Percentiles rank a stretch among this genome's conserved stretches.
Evolutionary conservation across 2,329 filamentous ascomycete species (phyloP).

Genomic region (Chaetomiaceae sp.): DNA sequence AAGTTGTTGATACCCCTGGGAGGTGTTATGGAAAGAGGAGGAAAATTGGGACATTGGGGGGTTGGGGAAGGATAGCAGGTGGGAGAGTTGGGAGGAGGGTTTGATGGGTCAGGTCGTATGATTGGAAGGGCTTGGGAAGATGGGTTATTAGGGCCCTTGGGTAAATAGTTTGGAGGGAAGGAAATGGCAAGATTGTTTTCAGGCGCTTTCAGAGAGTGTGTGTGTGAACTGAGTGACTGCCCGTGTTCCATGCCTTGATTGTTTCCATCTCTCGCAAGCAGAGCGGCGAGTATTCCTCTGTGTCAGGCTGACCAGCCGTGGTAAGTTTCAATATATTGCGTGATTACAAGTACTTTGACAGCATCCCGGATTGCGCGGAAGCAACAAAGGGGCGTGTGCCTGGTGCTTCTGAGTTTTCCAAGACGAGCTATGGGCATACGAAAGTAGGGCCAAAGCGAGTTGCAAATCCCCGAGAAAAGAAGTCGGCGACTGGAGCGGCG

Average conservation of each 20-base stretch:
- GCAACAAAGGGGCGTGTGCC: too few species aligned
- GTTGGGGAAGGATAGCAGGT: not conserved
- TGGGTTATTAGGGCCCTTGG: not conserved
- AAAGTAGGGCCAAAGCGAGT: too few species aligned
- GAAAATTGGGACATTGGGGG: not conserved
- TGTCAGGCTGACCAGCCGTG: too few species aligned
- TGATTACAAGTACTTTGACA: too few species aligned
- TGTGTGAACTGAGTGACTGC: not conserved
- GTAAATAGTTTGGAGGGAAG: not conserved
- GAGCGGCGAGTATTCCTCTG: too few species aligned
- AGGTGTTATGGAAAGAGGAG: conserved; percentile 12
- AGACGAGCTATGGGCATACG: too few species aligned
- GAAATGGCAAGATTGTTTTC: conserved; percentile 4
- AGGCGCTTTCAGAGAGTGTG: not conserved
- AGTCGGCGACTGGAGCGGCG: not conserved
- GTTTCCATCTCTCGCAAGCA: too few species aligned
- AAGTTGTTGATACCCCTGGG: conserved; percentile 15
- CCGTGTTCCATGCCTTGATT: not conserved
- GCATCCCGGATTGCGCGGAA: too few species aligned
- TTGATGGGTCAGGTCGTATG: not conserved
- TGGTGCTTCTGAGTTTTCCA: too few species aligned
- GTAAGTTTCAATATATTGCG: too few species aligned
- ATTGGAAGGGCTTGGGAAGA: not conserved
- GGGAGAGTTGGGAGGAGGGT: not conserved
- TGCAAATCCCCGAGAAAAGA: not conserved